phyloP scores from a whole-genome alignment of 805 yeast species.

The Priceomyces castillae region DNA sequence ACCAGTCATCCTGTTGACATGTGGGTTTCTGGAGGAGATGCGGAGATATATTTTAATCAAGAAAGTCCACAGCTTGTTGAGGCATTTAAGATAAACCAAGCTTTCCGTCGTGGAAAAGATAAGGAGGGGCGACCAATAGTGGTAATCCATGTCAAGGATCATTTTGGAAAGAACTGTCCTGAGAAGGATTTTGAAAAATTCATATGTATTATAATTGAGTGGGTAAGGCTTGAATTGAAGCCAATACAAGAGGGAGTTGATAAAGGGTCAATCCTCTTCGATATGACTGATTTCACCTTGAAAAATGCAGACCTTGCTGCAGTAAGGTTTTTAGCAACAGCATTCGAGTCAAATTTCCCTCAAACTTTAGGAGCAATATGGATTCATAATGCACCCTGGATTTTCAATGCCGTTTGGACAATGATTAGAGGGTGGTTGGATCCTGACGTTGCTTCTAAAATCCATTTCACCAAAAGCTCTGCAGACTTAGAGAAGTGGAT shows the following conservation, averaged over 20 bases:
- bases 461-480: constrained; percentile 69
- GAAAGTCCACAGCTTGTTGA: constrained; percentile 38
- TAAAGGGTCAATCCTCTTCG: constrained; percentile 22
- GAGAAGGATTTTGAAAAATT: constrained; percentile 48
- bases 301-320: constrained; percentile 88
- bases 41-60: constrained; percentile 41
- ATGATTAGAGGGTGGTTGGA: constrained; percentile 91
- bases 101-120: constrained; percentile 68
- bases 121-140: constrained; percentile 31
- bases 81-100: constrained; percentile 62
- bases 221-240: constrained; percentile 59
- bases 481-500: constrained; percentile 68
- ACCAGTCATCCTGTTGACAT: constrained; percentile 57
- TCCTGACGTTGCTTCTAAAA: constrained; percentile 92
- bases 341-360: constrained; percentile 93
- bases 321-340: constrained; percentile 76
- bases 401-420: constrained; percentile 89
- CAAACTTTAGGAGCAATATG: constrained; percentile 80
- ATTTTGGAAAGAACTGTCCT: constrained; percentile 22
- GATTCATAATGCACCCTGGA: constrained; percentile 94
- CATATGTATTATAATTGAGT: constrained; percentile 71
- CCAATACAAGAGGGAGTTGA: constrained; percentile 19
- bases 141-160: constrained; percentile 19
- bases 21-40: constrained; percentile 64
- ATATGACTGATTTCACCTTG: constrained; percentile 73